Conservation (phyloP, 306 rosid species). For the Elaeagnus macrophylla region DNA sequence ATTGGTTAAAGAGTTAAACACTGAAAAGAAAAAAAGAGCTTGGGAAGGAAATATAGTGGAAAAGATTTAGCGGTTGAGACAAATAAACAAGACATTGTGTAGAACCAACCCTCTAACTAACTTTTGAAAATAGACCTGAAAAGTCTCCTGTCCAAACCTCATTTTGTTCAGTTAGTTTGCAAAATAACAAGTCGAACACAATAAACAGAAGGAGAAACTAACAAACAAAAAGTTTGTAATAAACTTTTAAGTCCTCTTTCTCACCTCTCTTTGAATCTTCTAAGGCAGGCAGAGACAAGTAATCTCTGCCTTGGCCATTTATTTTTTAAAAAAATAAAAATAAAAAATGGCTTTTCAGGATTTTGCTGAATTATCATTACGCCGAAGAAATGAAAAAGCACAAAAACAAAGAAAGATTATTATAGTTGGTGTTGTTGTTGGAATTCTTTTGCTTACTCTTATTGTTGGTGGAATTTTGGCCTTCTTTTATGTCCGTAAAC, state of each 20-base stretch:
- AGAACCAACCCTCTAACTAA: slow-evolving; percentile 14
- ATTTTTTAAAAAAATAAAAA: too few species aligned
- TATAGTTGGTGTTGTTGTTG: slow-evolving; percentile 28
- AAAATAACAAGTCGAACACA: not conserved
- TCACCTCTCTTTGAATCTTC: slow-evolving; percentile 1
- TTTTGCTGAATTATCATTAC: slow-evolving; percentile 63
- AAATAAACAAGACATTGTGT: not conserved
- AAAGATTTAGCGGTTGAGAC: slow-evolving; percentile 17
- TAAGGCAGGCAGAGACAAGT: slow-evolving; percentile 58
- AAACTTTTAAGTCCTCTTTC: slow-evolving; percentile 1
- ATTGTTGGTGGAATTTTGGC: slow-evolving; percentile 33
- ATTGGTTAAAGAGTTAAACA: not conserved
- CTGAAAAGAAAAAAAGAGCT: not conserved
- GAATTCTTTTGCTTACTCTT: slow-evolving; percentile 25
- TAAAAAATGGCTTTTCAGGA: slow-evolving; percentile 57
- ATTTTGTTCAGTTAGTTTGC: slow-evolving; percentile 3
- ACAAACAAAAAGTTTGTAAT: not conserved
- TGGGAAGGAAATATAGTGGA: too few species aligned
- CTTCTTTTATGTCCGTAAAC: not conserved
- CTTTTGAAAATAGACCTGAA: slow-evolving; percentile 43
- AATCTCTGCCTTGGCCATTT: slow-evolving; percentile 72
- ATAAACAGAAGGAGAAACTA: slow-evolving; percentile 1
- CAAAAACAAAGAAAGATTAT: slow-evolving; percentile 37
- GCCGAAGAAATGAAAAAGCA: slow-evolving; percentile 45
- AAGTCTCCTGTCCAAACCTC: slow-evolving; percentile 42